phyloP scores from a whole-genome alignment of 345 rosid genomes.

The Raphanus sativus region DNA sequence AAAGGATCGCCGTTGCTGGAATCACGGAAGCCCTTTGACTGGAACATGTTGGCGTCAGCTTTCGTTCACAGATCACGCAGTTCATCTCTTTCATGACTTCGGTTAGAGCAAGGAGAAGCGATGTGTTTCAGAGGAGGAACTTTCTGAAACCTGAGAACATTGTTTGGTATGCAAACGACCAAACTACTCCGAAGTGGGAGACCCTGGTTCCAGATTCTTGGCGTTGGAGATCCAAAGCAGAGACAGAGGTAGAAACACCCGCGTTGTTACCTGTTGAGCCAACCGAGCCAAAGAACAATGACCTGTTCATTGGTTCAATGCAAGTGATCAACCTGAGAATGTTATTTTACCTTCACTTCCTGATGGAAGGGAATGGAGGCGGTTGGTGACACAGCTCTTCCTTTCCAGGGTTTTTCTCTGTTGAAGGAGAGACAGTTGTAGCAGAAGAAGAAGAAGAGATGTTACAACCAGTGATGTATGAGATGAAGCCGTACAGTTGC shows the following conservation, averaged over 20 bases:
- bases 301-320: conserved; percentile 65
- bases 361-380: conserved; percentile 63
- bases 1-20: conserved; percentile 61
- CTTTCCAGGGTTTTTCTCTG: conserved; percentile 75
- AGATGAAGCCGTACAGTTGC: conserved; percentile 86
- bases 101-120: conserved; percentile 61
- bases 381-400: conserved; percentile 77
- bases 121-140: conserved; percentile 61
- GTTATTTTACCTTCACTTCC: conserved; percentile 58
- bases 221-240: conserved; percentile 67
- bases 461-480: conserved; percentile 48
- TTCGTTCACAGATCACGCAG: conserved; percentile 63
- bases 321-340: conserved; percentile 44
- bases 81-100: conserved; percentile 73
- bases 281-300: conserved; percentile 42
- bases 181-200: conserved; percentile 76
- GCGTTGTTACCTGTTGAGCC: conserved; percentile 31
- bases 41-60: conserved; percentile 62
- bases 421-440: conserved; percentile 50
- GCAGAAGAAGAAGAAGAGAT: conserved; percentile 40
- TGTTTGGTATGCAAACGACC: conserved; percentile 72
- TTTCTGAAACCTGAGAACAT: conserved; percentile 74
- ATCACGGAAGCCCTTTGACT: conserved; percentile 59
- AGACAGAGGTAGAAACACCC: conserved; percentile 36
- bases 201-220: conserved; percentile 62